Conservation (phyloP, 371 early-diverging fungal genomes). For the Ordospora colligata region DNA sequence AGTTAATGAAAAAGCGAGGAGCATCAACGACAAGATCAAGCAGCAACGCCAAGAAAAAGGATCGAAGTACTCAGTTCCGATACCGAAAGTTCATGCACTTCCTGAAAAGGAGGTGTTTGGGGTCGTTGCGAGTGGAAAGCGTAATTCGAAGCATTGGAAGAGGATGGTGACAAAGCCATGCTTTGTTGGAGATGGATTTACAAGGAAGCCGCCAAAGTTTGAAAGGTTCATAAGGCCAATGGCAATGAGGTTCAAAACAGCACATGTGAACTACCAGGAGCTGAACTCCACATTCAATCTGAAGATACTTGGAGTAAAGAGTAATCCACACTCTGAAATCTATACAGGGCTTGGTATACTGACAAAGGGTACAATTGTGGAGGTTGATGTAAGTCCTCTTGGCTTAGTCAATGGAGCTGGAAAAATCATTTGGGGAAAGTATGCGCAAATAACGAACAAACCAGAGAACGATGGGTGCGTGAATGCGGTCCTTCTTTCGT, state of each 20-base stretch:
- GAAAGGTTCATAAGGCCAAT: constrained; percentile 98
- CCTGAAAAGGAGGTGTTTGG: constrained; percentile 97
- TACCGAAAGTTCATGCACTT: constrained; percentile 94
- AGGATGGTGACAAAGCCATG: constrained; percentile 97
- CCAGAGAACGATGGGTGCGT: constrained; percentile 82
- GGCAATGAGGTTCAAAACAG: constrained; percentile 94
- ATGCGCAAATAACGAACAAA: constrained; percentile 81
- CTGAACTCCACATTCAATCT: constrained; percentile 91
- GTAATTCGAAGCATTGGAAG: constrained; percentile 87
- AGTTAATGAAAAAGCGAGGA: constrained; percentile 74
- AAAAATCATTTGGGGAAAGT: constrained; percentile 99
- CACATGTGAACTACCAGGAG: constrained; percentile 97
- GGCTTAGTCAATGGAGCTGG: constrained; percentile 93
- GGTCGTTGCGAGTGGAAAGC: constrained; percentile 88
- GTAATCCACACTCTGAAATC: constrained; percentile 91
- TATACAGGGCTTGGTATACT: constrained; percentile 95
- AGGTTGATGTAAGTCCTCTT: constrained; percentile 86
- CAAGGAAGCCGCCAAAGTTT: constrained; percentile 97
- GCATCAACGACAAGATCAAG: constrained; percentile 93
- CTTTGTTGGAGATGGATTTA: constrained; percentile 96
- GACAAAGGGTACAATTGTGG: constrained; percentile 96
- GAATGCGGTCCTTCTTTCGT: constrained; percentile 63
- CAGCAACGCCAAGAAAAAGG: constrained; percentile 98
- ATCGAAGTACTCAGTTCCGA: constrained; percentile 87
- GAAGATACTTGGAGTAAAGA: constrained; percentile 94